phyloP scores from a whole-genome alignment of 495 filamentous ascomycete species.

The Cladorrhinum samala region DNA sequence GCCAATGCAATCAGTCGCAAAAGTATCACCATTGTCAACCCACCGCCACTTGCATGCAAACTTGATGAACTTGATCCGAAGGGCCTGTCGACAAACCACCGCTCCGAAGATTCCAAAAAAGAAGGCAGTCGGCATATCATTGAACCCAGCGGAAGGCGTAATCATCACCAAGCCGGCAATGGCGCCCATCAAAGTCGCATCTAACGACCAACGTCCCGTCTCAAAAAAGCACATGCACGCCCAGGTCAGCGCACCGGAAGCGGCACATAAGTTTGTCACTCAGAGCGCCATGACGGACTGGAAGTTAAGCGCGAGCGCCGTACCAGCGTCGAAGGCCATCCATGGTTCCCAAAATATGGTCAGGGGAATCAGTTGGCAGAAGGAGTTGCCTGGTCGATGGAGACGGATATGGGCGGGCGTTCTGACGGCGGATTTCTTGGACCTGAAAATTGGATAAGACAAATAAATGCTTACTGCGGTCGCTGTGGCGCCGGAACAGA shows the following conservation, averaged over 20 bases:
- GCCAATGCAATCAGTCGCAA: slow-evolving; percentile 70
- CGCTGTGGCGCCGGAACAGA: slow-evolving; percentile 71
- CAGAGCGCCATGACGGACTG: slow-evolving; percentile 90
- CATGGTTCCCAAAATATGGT: slow-evolving; percentile 95
- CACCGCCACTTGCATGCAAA: slow-evolving; percentile 28
- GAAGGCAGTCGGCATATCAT: slow-evolving; percentile 79
- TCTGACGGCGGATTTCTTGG: slow-evolving; percentile 55
- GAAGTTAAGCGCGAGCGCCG: slow-evolving; percentile 81
- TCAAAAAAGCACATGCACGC: slow-evolving; percentile 78
- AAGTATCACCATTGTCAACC: slow-evolving; percentile 76
- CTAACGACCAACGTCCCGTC: slow-evolving; percentile 92
- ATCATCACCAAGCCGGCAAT: slow-evolving; percentile 82
- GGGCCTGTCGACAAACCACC: slow-evolving; percentile 81
- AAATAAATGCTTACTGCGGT: slow-evolving; percentile 77
- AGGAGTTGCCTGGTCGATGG: slow-evolving; percentile 26
- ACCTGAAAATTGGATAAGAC: slow-evolving; percentile 26
- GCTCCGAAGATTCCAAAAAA: slow-evolving; percentile 79
- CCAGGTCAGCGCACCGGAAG: slow-evolving; percentile 80
- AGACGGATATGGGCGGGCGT: slow-evolving; percentile 82
- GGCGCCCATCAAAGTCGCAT: slow-evolving; percentile 88
- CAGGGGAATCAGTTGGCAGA: slow-evolving; percentile 50
- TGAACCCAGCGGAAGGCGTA: slow-evolving; percentile 74
- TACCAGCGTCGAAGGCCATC: slow-evolving; percentile 94
- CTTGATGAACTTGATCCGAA: slow-evolving; percentile 79
- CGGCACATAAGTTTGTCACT: slow-evolving; percentile 84